Evolutionary conservation across 2,329 filamentous ascomycete species (phyloP).

Genomic region (Talaromyces sp.): DNA sequence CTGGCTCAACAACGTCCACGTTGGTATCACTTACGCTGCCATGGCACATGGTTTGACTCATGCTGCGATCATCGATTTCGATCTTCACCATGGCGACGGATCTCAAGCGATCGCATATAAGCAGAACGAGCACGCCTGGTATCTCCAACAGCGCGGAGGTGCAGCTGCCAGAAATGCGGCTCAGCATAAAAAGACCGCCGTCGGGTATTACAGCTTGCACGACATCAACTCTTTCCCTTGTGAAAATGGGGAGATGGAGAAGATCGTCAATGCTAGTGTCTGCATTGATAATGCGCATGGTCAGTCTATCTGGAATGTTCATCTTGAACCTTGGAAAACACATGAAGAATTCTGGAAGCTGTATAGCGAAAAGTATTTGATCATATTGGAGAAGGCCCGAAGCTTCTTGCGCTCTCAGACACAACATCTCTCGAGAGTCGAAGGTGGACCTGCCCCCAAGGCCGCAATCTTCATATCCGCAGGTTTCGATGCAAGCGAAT

Average conservation of each 20-base stretch:
- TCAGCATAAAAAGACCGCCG: conserved; percentile 74
- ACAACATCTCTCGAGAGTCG: conserved; percentile 55
- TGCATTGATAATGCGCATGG: conserved; percentile 93
- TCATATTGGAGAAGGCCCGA: conserved; percentile 76
- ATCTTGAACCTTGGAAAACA: conserved; percentile 81
- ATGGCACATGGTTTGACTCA: conserved; percentile 83
- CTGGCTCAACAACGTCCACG: conserved; percentile 97
- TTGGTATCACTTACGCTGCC: conserved; percentile 88
- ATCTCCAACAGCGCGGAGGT: conserved; percentile 24
- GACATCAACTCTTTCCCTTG: conserved; percentile 99
- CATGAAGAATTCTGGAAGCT: conserved; percentile 82
- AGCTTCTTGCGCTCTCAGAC: conserved; percentile 72
- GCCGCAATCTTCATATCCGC: conserved; percentile 92
- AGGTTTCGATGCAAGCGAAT: conserved; percentile 95
- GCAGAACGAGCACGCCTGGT: conserved; percentile 67
- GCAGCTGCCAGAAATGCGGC: conserved; percentile 66
- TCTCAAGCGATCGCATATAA: conserved; percentile 92
- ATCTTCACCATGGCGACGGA: conserved; percentile 90
- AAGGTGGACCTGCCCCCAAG: conserved; percentile 62
- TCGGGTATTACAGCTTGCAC: conserved; percentile 94
- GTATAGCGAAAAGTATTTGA: conserved; percentile 73
- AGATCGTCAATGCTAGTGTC: conserved; percentile 87
- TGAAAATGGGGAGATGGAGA: conserved; percentile 87
- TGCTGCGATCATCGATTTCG: conserved; percentile 88
- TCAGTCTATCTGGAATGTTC: conserved; percentile 94